phyloP scores from a whole-genome alignment of 345 rosid genomes.

The Eucalyptus lansdowneana region DNA sequence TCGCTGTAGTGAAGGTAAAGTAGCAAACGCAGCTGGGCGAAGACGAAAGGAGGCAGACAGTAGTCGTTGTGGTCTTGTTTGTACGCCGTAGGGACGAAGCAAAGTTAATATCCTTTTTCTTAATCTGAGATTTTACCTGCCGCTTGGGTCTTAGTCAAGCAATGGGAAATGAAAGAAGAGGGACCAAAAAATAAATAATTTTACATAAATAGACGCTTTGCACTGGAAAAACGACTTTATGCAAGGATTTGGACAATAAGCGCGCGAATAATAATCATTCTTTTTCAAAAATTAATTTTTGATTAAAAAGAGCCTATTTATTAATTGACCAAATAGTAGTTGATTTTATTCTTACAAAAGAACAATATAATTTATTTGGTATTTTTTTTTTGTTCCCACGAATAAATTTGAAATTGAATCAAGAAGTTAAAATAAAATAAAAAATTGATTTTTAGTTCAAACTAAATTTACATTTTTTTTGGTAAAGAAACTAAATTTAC shows the following conservation, averaged over 20 bases:
- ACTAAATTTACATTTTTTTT: accelerated
- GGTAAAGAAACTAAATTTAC: accelerated
- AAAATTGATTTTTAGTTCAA: accelerated
- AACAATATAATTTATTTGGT: accelerated
- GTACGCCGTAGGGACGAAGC: background rate
- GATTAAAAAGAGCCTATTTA: accelerated
- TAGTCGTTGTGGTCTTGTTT: background rate
- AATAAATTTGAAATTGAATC: too few species aligned
- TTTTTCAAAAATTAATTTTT: accelerated
- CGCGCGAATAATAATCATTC: accelerated
- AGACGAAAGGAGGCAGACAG: background rate
- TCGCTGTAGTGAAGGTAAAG: background rate
- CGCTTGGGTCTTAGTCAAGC: background rate
- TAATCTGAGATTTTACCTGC: background rate
- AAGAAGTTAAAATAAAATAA: too few species aligned
- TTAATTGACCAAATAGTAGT: too few species aligned
- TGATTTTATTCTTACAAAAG: too few species aligned
- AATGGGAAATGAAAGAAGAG: background rate
- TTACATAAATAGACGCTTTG: background rate
- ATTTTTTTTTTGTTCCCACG: accelerated
- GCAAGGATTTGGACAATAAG: too few species aligned
- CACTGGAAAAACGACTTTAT: background rate
- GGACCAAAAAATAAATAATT: accelerated
- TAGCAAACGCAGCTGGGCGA: too few species aligned
- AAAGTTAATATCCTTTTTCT: background rate